Evolutionary conservation across 2,329 filamentous ascomycete species (phyloP).

Genomic region (Neodidymelliopsis sp.): DNA sequence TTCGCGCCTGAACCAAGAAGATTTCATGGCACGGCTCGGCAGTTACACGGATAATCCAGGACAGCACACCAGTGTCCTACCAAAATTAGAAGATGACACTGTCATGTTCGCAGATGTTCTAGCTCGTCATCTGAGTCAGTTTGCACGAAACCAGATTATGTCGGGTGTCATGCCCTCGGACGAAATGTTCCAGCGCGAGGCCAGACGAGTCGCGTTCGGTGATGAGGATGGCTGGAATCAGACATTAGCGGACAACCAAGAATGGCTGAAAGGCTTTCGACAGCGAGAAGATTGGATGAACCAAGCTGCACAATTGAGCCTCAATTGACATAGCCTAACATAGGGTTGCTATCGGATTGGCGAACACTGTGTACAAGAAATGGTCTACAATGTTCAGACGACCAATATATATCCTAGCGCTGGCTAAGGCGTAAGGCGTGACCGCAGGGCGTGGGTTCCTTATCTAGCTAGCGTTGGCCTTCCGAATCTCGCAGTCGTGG

Average conservation of each 20-base stretch:
- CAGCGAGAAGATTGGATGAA: conserved; percentile 11
- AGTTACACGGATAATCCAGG: background rate
- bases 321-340: background rate
- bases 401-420: background rate
- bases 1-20: conserved; percentile 16
- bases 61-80: conserved; percentile 1
- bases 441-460: background rate
- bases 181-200: conserved; percentile 57
- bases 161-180: conserved; percentile 53
- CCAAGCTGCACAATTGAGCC: conserved; percentile 6
- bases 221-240: conserved; percentile 57
- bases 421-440: conserved; percentile 4
- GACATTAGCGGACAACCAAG: conserved; percentile 37
- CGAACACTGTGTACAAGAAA: too few species aligned
- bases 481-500: conserved; percentile 7
- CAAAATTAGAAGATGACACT: conserved; percentile 28
- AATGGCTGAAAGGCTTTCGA: conserved; percentile 49
- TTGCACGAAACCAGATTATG: conserved; percentile 48
- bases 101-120: conserved; percentile 53
- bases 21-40: background rate
- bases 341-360: background rate
- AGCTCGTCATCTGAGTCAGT: conserved; percentile 52
- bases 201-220: conserved; percentile 55
- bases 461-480: background rate
- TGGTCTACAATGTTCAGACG: too few species aligned